Percentiles rank a stretch among this genome's conserved stretches.
These are phyloP conservation scores for Priceomyces carsonii DNA, from an alignment of 805 yeast genomes.

Conservation along the genomic window DNA sequence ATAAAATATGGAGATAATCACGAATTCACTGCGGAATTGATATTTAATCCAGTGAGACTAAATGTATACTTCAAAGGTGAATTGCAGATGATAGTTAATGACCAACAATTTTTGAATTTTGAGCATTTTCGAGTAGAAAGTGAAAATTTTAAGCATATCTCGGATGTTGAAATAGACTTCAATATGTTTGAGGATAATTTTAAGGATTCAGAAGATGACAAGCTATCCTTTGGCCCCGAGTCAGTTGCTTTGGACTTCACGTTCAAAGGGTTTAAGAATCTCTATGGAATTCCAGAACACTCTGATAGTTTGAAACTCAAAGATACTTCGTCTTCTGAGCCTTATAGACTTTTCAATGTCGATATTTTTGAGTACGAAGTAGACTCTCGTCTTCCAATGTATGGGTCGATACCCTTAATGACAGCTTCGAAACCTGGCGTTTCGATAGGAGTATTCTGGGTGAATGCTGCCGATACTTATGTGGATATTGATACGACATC, in stretches of 20 bases:
- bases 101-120: conserved; percentile 66
- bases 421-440: conserved; percentile 59
- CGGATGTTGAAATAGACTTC: conserved; percentile 61
- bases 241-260: conserved; percentile 78
- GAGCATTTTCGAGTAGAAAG: conserved; percentile 68
- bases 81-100: conserved; percentile 62
- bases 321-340: conserved; percentile 65
- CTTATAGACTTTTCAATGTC: conserved; percentile 87
- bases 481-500: conserved; percentile 59
- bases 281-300: conserved; percentile 97
- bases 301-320: conserved; percentile 76
- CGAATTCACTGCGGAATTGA: conserved; percentile 44
- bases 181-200: conserved; percentile 74
- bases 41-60: conserved; percentile 51
- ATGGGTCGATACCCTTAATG: conserved; percentile 91
- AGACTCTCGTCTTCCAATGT: conserved; percentile 84
- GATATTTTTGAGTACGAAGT: conserved; percentile 94
- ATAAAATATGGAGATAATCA: conserved; percentile 38
- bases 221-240: conserved; percentile 83
- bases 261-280: conserved; percentile 58
- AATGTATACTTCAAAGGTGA: conserved; percentile 46
- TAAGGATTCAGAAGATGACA: conserved; percentile 64
- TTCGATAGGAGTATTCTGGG: conserved; percentile 84
- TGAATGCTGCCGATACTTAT: conserved; percentile 90
- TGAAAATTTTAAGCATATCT: conserved; percentile 36